Evolutionary conservation across 177 flowering plant genomes (phyloP), one percentile per base, ranked within the genome.

Genomic region (Telopea speciosissima): DNA sequence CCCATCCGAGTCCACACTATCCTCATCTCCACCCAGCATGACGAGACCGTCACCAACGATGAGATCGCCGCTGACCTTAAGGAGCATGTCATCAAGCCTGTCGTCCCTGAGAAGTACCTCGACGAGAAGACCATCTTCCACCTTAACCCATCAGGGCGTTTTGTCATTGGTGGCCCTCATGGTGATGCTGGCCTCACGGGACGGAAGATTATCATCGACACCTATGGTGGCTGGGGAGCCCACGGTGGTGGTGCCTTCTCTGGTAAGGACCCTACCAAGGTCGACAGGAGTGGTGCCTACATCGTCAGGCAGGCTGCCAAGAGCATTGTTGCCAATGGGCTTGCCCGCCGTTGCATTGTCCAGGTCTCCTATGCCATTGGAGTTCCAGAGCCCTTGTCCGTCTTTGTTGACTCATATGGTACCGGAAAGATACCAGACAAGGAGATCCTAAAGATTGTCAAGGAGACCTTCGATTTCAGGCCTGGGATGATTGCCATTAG

Each of bases 151-250:
- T 84, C 87, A 3, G 88, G 88, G 24, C 85, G 88, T 31, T 85
- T 85, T 22, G 89, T 85, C 59, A 85, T 85, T 69, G 89, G 89
- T 66, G 89, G 89, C 7, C 89, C 89, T 21, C 89, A 86, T 62
- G 89, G 89, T 69, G 89, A 86, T 78, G 89, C 89, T 19, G 89
- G 89, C 36, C 86, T 86, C 42, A 86, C 89, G 0, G 89, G 89
- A 4, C 77, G 89, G 1, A 85, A 85, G 76, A 86, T 86, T 82
- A 86, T 86, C 72, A 79, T 86, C 42, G 89, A 86, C 60, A 85
- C 88, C 42, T 85, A 85, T 61, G 88, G 88, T 62, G 88, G 86
- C 14, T 86, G 87, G 85, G 89, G 85, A 28, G 85, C 85, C 45
- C 89, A 84, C 62, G 89, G 89, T 64, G 89, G 89, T 59, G 89